These are phyloP conservation scores for Phytophthora gonapodyides DNA, from an alignment of 352 stramenopile species.

Conservation along the genomic window DNA sequence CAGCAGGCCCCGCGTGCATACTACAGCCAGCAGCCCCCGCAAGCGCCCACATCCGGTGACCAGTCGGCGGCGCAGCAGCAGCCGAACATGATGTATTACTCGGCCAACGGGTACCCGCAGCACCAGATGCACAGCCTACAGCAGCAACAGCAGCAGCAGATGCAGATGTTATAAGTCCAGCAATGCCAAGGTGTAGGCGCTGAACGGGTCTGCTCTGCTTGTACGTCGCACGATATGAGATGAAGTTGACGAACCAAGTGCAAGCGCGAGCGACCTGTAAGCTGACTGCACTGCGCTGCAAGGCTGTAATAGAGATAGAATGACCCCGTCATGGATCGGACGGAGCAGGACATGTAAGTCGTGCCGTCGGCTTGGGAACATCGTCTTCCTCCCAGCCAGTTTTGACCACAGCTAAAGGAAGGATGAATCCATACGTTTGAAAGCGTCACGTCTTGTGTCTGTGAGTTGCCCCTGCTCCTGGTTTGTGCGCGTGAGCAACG, in stretches of 20 bases:
- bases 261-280: conserved; percentile 21
- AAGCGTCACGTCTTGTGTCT: conserved; percentile 1
- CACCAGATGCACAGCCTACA: conserved; percentile 81
- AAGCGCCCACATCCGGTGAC: conserved; percentile 27
- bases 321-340: conserved; percentile 27
- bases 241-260: conserved; percentile 28
- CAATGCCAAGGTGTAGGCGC: conserved; percentile 19
- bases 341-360: conserved; percentile 26
- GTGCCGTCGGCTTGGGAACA: conserved; percentile 33
- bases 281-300: conserved; percentile 15
- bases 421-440: conserved; percentile 22
- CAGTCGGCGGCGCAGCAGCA: conserved; percentile 38
- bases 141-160: conserved; percentile 44
- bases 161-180: conserved; percentile 73
- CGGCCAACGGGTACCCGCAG: conserved; percentile 53
- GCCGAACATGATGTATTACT: conserved; percentile 78
- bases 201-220: conserved; percentile 29
- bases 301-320: conserved; percentile 48
- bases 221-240: conserved; percentile 31
- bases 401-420: conserved; percentile 37
- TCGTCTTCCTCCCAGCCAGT: conserved; percentile 31
- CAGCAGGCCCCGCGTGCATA: conserved; percentile 44
- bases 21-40: conserved; percentile 55
- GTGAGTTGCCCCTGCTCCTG: conserved; percentile 5
- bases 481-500: conserved; percentile 17